Conservation (phyloP, 2,329 filamentous ascomycete genomes). For the Fusarium concolor region DNA sequence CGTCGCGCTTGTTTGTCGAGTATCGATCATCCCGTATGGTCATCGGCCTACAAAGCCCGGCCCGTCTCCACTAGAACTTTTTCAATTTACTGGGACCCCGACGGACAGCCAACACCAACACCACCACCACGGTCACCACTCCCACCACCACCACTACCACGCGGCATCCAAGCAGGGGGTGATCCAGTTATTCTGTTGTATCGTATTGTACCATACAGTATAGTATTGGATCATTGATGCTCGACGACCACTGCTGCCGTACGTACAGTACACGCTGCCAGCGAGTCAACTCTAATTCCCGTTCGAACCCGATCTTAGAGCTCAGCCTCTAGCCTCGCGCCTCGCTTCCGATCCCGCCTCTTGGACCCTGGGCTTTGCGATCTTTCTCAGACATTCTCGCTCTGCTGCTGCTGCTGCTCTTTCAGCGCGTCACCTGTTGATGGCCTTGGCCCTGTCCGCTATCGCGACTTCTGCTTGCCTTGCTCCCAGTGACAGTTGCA, state of each 20-base stretch:
- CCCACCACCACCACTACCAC: constrained; percentile 43
- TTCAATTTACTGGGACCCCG: constrained; percentile 37
- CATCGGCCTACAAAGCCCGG: constrained; percentile 39
- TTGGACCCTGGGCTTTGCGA: constrained; percentile 29
- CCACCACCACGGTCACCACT: constrained; percentile 44
- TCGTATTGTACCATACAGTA: constrained; percentile 15
- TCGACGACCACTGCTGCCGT: constrained; percentile 12
- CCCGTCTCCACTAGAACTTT: constrained; percentile 40
- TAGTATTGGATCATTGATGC: constrained; percentile 34
- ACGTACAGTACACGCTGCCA: not conserved
- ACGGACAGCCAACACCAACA: constrained; percentile 28
- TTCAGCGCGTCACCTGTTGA: constrained; percentile 28
- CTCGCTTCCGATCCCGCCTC: constrained; percentile 36
- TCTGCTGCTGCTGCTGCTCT: not conserved
- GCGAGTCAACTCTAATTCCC: constrained; percentile 33
- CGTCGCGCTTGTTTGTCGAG: constrained; percentile 40
- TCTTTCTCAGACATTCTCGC: constrained; percentile 1
- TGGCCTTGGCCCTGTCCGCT: constrained; percentile 39
- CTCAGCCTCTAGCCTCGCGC: constrained; percentile 14
- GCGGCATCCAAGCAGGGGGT: constrained; percentile 44
- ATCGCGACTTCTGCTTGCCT: constrained; percentile 33
- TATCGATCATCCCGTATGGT: constrained; percentile 41
- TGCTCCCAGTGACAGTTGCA: constrained; percentile 33
- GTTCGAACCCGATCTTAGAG: constrained; percentile 31
- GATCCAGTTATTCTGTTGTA: constrained; percentile 21